Percentiles rank a stretch among this genome's conserved stretches.
phyloP scores from a whole-genome alignment of 495 filamentous ascomycete genomes.

The Rhizodiscina lignyota region DNA sequence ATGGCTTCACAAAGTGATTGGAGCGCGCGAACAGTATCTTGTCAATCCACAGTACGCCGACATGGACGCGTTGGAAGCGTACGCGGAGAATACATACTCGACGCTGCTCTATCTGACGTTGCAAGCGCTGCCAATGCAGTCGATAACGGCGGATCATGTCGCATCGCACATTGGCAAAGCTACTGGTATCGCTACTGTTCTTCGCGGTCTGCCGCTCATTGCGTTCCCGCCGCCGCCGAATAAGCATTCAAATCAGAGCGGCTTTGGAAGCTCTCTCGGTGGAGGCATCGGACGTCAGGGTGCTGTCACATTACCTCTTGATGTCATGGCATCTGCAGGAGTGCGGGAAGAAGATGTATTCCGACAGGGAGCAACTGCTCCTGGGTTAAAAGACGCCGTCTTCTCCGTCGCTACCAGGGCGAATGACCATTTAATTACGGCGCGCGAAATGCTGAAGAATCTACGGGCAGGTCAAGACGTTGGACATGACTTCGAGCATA shows the following conservation, averaged over 20 bases:
- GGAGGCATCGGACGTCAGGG: constrained; percentile 41
- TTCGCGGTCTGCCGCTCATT: constrained; percentile 70
- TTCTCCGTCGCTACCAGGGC: constrained; percentile 85
- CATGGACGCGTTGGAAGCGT: constrained; percentile 60
- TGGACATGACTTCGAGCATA: constrained; percentile 75
- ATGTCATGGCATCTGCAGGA: constrained; percentile 68
- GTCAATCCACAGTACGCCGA: constrained; percentile 66
- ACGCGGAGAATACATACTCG: constrained; percentile 87
- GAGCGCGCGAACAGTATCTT: constrained; percentile 65
- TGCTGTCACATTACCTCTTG: constrained; percentile 62
- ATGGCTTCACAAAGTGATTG: constrained; percentile 67
- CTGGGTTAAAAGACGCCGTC: constrained; percentile 72
- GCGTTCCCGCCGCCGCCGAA: constrained; percentile 56
- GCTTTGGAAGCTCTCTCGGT: constrained; percentile 19
- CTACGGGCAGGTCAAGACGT: constrained; percentile 52
- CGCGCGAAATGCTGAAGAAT: constrained; percentile 74
- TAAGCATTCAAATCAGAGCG: constrained; percentile 29
- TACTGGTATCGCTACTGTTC: constrained; percentile 64
- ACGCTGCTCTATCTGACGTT: constrained; percentile 84
- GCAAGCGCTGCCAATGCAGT: constrained; percentile 55
- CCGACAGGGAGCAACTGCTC: constrained; percentile 55
- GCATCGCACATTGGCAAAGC: constrained; percentile 92
- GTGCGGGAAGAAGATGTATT: constrained; percentile 81
- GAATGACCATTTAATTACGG: constrained; percentile 89
- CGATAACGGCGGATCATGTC: constrained; percentile 77